Evolutionary conservation across 2,329 filamentous ascomycete genomes (phyloP).

Genomic region (Didymella lethalis): DNA sequence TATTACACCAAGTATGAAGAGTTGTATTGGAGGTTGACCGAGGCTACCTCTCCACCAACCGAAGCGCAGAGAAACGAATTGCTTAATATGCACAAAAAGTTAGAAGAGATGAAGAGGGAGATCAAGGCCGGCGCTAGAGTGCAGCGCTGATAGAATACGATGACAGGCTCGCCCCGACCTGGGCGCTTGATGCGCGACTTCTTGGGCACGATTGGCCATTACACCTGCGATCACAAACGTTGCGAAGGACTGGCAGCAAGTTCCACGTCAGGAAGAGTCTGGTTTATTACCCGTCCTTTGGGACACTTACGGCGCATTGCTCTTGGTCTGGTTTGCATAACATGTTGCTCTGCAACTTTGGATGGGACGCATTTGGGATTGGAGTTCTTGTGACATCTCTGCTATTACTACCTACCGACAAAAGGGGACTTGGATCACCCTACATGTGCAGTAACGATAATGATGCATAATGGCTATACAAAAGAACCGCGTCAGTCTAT

Average conservation of each 20-base stretch:
- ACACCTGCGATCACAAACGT: slow-evolving; percentile 11
- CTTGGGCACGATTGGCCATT: slow-evolving; percentile 2
- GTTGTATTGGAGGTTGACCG: slow-evolving; percentile 60
- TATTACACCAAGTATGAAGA: slow-evolving; percentile 66
- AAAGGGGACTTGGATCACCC: slow-evolving; percentile 17
- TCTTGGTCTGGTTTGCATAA: slow-evolving; percentile 19
- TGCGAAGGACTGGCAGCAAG: slow-evolving; percentile 11
- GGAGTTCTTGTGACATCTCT: slow-evolving; percentile 24
- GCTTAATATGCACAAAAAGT: slow-evolving; percentile 61
- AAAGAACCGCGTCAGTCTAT: slow-evolving; percentile 23
- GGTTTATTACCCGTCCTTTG: slow-evolving; percentile 9
- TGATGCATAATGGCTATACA: slow-evolving; percentile 33
- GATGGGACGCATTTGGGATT: slow-evolving; percentile 26
- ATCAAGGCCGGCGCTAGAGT: slow-evolving; percentile 54
- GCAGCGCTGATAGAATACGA: slow-evolving; percentile 31
- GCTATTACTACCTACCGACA: slow-evolving; percentile 14
- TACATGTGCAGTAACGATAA: slow-evolving; percentile 27
- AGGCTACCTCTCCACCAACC: slow-evolving; percentile 54
- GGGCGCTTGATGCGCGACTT: slow-evolving; percentile 13
- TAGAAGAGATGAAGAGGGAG: slow-evolving; percentile 66
- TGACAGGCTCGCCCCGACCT: slow-evolving; percentile 6
- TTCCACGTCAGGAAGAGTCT: slow-evolving; percentile 17
- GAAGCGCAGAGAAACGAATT: slow-evolving; percentile 61
- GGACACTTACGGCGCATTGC: slow-evolving; percentile 12
- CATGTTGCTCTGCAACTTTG: slow-evolving; percentile 22